Evolutionary conservation across 2,329 filamentous ascomycete species (phyloP).

Genomic region (Monilinia aucupariae): DNA sequence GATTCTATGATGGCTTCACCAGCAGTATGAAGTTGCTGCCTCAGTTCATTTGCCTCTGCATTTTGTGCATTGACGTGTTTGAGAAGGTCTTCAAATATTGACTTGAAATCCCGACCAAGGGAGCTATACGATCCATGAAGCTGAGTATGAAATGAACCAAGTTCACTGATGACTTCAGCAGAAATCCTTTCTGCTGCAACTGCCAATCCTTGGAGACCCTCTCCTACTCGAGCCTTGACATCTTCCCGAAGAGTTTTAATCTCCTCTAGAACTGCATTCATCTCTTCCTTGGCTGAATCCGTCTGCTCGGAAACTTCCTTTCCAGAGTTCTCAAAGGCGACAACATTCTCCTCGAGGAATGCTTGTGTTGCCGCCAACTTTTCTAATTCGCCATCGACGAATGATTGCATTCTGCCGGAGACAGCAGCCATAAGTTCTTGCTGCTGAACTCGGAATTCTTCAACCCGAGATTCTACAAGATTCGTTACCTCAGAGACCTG

Average conservation of each 20-base stretch:
- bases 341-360: conserved; percentile 64
- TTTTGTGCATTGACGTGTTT: conserved; percentile 71
- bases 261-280: conserved; percentile 87
- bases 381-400: conserved; percentile 68
- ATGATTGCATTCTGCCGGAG: conserved; percentile 66
- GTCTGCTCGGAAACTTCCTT: conserved; percentile 63
- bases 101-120: conserved; percentile 80
- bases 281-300: conserved; percentile 67
- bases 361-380: conserved; percentile 65
- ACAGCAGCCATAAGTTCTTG: conserved; percentile 62
- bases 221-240: conserved; percentile 79
- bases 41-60: conserved; percentile 66
- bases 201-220: conserved; percentile 78
- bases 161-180: conserved; percentile 79
- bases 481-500: conserved; percentile 72
- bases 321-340: conserved; percentile 62
- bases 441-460: conserved; percentile 67
- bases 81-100: conserved; percentile 74
- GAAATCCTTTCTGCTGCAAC: conserved; percentile 82
- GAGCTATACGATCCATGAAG: conserved; percentile 79
- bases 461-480: conserved; percentile 69
- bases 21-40: conserved; percentile 65
- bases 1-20: conserved; percentile 63
- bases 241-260: conserved; percentile 85
- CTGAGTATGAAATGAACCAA: conserved; percentile 75